Evolutionary conservation across 2,329 filamentous ascomycete species (phyloP), one percentile per base, ranked within the genome.

Genomic region (Exophiala viscosa): DNA sequence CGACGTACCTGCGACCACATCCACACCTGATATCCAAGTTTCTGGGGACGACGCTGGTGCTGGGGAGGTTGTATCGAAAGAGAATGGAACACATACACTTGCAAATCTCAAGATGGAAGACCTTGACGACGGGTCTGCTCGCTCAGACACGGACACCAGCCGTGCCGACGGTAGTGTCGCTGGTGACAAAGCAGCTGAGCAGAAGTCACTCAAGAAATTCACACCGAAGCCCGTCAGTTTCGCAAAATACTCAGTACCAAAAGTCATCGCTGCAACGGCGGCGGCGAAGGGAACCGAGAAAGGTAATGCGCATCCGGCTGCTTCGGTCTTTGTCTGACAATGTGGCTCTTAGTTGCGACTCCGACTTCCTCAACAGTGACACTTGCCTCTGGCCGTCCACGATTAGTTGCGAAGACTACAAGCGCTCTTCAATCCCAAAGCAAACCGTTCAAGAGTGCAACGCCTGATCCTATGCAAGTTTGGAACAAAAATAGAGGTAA

Each of bases 401-500:
- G 83, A 49, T 72, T 85, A 50, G 81, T 85, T 48, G 82, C 82
- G 34, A 86, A 86, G 66, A 77, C 81, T 34, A 80, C 79, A 14
- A 75, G 76, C 59, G 74, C 74, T 20, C 67, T 78, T 50, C 73
- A 77, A 54, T 77, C 78, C 55, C 72, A 74, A 14, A 64, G 76
- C 34, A 80, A 79, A 53, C 61, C 74, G 18, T 71, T 71, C 44
- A 68, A 77, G 50, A 69, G 65, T 50, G 70, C 70, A 49, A 80
- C 79, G n/a, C 82, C 83, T 45, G 82, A 85, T 69, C 80, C 80
- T n/a, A 83, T 76, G 67, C 82, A 83, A 68, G 83, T 86, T 45
- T 86, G 83, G 83, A 86, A 86, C 65, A 85, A 83, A 69, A 86
- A 85, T 65, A 76, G 81, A 70, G 81, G 81, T 76, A 74, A 63